Base-by-base conservation (phyloP, 1,139 yeast species). In the Yarrowia galli region DNA sequence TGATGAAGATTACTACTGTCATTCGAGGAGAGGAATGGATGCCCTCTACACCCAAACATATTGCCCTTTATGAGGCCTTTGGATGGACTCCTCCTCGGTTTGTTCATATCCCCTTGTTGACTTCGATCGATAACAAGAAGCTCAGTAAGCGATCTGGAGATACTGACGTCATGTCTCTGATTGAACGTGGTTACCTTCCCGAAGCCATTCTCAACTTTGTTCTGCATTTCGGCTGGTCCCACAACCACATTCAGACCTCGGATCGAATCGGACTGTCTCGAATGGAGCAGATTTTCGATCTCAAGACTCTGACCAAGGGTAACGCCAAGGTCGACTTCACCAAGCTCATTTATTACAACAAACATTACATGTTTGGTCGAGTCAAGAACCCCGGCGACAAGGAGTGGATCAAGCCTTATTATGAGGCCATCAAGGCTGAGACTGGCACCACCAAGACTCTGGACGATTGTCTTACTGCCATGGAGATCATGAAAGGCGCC, bases 1-100 rank as follows among this genome's bases (percentile, higher is more conserved):
- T 90, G 65, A 96, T 95, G 99, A 78, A 85, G 64, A 90, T 95
- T 53, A 91, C 98, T 0, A 98, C 96, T 77, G 99, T 95, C 12
- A 87, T 95, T 13, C 83, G 99, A 71, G 99, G 99, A 45, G 99
- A 95, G 75, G 98, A 95, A 77, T 96, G 99, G 99, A 80, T 95
- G 12, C 89, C 97, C 1, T 91, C 98, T 0, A 95, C 99, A 0
- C 97, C 98, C 2, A 95, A 93, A 72, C 99, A 95, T 75, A 83
- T 92, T 61, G 96, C 97, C 0, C 78, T 95, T 69, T 96, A 95
- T 75, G 74, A 83, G 23, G 97, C 98, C 0, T 89, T 95, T 76
- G 95, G 92, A 0, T 93, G 98, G 98, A 72, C 75, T 0, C 87
- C 91, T 0, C 99, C 99, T 0, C 74, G 82, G 38, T 96, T 87